Base-by-base conservation (phyloP, 2,329 filamentous ascomycete species). In the Fusarium sp. region DNA sequence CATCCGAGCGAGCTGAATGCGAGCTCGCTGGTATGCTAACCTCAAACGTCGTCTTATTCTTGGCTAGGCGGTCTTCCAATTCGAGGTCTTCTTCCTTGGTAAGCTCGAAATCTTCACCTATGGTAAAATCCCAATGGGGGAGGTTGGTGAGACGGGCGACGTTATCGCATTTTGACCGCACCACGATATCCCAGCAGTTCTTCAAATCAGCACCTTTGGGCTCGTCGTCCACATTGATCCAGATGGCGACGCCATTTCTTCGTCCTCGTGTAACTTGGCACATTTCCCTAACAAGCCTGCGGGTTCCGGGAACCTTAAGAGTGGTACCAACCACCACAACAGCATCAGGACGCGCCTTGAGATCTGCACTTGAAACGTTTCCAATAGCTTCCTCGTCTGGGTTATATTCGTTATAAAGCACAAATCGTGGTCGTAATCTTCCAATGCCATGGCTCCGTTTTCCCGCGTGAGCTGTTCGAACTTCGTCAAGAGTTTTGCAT, bases 361-460 rank as follows among this genome's bases (percentile, higher is more conserved):
- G 83, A 77, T 99, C 96, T 6, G 94, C 91, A 69, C 89, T 89
- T 52, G 94, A 93, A 40, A 97, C 94, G 23, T 92, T 92, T 42
- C 95, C 94, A 77, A 99, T 99, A 15, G 96, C 95, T 72, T 97
- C 95, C 71, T 96, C 93, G 70, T 99, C 96, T 1, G 96, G 96
- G 76, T 98, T 97, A 77, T 93, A 91, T 79, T 99, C 96, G 77
- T 98, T 97, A 83, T 99, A 99, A 11, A 99, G 86, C 6, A 98
- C 95, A 83, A 99, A 97, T 59, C 96, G 89, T 23, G 96, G 96
- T 23, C 96, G 89, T 67, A 99, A 83, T 65, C 92, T 89, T 41
- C 96, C 96, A 73, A 99, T 92, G 2, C 96, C 96, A 75, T 97
- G 96, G 76, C 94, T 97, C 62, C 96, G 89, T 80, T 97, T 95